Base-by-base conservation (phyloP, 2,329 filamentous ascomycete genomes). In the Trichophyton simii region DNA sequence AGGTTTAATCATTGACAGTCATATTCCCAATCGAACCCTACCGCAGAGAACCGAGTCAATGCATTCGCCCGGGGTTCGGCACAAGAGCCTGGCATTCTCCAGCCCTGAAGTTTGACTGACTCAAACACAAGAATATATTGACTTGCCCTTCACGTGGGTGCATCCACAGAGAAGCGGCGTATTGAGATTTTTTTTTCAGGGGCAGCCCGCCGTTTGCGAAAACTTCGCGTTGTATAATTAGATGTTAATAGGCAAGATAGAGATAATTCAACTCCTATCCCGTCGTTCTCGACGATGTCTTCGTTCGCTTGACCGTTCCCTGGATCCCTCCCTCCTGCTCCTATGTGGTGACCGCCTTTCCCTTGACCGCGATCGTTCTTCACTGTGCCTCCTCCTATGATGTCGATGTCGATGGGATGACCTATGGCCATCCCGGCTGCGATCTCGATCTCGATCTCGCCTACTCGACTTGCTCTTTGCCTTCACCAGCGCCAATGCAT, bases 401-500 rank as follows among this genome's bases (percentile, higher is more conserved):
- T 78, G 58, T 62, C 73, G 73, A 66, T 79, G 77, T 41, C 74
- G 75, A 65, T 73, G 73, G 60, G 72, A 38, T 13, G 34, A 64
- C 66, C 82, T 72, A 57, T 70, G 69, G 58, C 69, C 72, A 20
- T 70, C 67, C 38, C 69, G 68, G 38, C 71, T 69, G 76, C 80
- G 60, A 74, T 72, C 63, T 78, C 75, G 66, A 34, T 71, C 68
- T 76, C 80, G 60, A 74, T 72, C 63, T 78, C 75, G 66, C 73
- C 57, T 72, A 44, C 66, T 69, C 22, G 70, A 70, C 67, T 75
- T 81, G 8, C 34, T 25, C 28, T 58, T 55, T 15, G 13, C 15
- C 36, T 58, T 46, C 4, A 59, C 58, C 22, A 50, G 41, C 65
- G 79, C 78, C 67, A 88, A 74, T 2, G 89, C 91, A 62, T 83